Conservation (phyloP, 169 alveolate species). For the Plasmodium knowlesi region DNA sequence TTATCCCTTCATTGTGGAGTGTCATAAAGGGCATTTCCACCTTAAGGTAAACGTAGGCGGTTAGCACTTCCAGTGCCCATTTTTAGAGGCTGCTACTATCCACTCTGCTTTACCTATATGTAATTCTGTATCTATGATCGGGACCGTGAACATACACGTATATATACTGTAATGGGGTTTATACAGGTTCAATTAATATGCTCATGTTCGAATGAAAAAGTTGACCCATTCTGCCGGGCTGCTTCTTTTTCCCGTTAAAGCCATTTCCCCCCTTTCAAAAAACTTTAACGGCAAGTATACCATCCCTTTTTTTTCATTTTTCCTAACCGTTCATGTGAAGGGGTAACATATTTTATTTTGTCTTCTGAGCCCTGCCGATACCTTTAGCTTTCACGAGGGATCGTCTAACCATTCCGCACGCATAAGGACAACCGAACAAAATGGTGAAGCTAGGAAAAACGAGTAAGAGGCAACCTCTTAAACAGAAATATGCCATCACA, state of each 20-base stretch:
- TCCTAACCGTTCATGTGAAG: background rate
- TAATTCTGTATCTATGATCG: background rate
- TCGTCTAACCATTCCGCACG: background rate
- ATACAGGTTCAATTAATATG: background rate
- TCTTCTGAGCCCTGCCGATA: background rate
- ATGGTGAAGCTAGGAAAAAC: constrained; percentile 53
- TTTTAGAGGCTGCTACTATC: background rate
- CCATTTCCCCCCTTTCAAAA: background rate
- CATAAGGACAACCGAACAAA: background rate
- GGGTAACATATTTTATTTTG: background rate
- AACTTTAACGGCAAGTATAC: background rate
- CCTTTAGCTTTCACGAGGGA: background rate
- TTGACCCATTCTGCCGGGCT: background rate
- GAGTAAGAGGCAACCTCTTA: constrained; percentile 56
- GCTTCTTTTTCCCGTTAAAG: background rate
- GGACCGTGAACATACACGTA: background rate
- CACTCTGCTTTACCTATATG: background rate
- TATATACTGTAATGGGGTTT: background rate
- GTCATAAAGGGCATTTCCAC: background rate
- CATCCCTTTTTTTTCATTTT: background rate
- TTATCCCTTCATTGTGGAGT: background rate
- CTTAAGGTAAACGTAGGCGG: background rate
- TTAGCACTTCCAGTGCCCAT: background rate
- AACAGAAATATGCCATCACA: constrained; percentile 57
- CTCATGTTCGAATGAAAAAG: background rate